Base-by-base conservation (phyloP, 768 basidiomycete genomes). In the Mycena olivaceomarginata region DNA sequence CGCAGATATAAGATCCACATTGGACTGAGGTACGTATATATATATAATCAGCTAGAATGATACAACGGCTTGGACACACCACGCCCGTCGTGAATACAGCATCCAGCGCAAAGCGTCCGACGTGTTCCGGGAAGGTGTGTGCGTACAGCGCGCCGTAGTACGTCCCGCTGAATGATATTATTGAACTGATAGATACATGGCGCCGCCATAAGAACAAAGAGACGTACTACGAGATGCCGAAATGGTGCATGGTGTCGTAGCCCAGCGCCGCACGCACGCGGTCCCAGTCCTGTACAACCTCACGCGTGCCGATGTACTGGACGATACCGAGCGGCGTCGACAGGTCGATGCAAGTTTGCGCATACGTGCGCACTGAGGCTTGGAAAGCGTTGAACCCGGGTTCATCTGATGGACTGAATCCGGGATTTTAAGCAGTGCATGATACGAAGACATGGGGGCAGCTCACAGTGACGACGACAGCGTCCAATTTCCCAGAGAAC, bases 221-320 rank as follows among this genome's bases (percentile, higher is more conserved):
- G 39, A 72, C 76, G 0, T 45, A 77, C 76, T 77, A 77, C 10
- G 77, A 77, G 12, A 77, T 65, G 64, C 72, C 72, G 25, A 70
- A 56, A 62, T 64, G 64, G 40, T 70, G 56, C 62, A 77, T 74
- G 16, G 4, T 56, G 12, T 74, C 72, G 46, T 77, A 74, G 41
- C 68, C 77, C 22, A 77, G 66, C 8, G 77, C 72, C 20, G 71
- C 71, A 10, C 77, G 72, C 45, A 77, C 62, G 2, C 39, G 51
- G n/a, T 77, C 77, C 72, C 72, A 77, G 63, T 77, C 77, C 25
- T 74, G 68, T 20, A 77, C 40, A 22, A 59, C 39, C 57, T 77
- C 77, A 11, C 40, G 11, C 9, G 72, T 77, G 13, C 72, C 62
- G n/a, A 77, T 40, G 62, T 64, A 31, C 46, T 77, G 57, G 0